These are phyloP conservation scores for Blastocystis sp. DNA, from an alignment of 352 stramenopile species.

Conservation along the genomic window DNA sequence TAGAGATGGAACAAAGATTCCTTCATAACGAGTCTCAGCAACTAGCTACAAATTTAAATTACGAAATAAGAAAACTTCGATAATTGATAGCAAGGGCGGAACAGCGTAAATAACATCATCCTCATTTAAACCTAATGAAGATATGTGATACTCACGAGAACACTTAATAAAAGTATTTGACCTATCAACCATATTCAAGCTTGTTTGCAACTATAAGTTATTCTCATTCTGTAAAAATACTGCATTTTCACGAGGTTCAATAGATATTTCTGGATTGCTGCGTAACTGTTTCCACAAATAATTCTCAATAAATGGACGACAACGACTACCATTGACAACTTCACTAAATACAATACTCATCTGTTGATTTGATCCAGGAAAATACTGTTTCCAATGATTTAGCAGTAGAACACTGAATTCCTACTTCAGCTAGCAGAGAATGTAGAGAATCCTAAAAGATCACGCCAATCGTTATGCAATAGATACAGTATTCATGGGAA, in stretches of 20 bases:
- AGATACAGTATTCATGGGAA: neutral
- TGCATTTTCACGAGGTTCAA: neutral
- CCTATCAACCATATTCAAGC: neutral
- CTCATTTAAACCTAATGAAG: constrained; percentile 1
- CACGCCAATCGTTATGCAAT: neutral
- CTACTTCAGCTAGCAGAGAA: neutral
- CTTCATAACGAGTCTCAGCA: neutral
- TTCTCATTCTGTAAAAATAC: neutral
- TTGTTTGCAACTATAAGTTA: neutral
- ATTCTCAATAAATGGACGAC: neutral
- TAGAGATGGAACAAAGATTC: neutral
- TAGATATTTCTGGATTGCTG: neutral
- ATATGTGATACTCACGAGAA: neutral
- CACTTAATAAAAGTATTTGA: neutral
- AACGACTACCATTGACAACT: neutral
- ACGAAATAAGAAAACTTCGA: neutral
- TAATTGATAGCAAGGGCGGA: neutral
- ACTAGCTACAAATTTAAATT: neutral
- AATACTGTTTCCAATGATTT: neutral
- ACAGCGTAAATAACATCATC: neutral
- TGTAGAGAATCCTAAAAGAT: neutral
- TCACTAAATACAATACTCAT: neutral
- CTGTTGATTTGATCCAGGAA: neutral
- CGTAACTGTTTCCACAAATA: neutral
- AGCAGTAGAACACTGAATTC: neutral